These are phyloP conservation scores for Neonectria sp. DNA, from an alignment of 2,329 filamentous ascomycete species.

Conservation along the genomic window DNA sequence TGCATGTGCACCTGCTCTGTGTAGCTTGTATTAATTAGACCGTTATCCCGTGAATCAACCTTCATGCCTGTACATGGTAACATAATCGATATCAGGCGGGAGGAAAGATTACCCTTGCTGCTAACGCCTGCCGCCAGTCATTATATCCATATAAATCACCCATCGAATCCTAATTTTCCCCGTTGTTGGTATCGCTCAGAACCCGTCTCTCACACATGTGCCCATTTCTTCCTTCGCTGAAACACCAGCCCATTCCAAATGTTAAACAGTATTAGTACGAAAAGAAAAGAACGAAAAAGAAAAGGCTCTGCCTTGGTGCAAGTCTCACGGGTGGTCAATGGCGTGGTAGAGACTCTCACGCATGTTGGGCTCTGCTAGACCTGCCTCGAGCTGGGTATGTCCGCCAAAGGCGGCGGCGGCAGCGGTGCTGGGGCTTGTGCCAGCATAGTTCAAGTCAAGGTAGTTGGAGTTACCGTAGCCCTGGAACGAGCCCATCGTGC, in stretches of 20 bases:
- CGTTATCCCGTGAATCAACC: not conserved
- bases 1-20: not conserved
- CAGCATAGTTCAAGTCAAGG: constrained; percentile 44
- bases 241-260: not conserved
- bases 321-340: constrained; percentile 36
- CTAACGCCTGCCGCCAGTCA: constrained; percentile 4
- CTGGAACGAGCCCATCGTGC: constrained; percentile 36
- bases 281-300: not conserved
- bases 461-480: constrained; percentile 43
- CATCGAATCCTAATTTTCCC: not conserved
- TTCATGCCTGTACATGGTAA: not conserved
- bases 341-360: constrained; percentile 43
- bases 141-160: not conserved
- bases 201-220: not conserved
- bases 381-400: constrained; percentile 40
- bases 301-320: not conserved
- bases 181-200: not conserved
- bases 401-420: constrained; percentile 35
- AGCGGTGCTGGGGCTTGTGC: not conserved
- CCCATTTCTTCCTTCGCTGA: not conserved
- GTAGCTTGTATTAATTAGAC: not conserved
- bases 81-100: not conserved
- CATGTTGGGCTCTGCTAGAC: constrained; percentile 42
- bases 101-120: not conserved
- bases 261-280: not conserved